phyloP scores from a whole-genome alignment of 306 rosid genomes.

The Trifolium fragiferum region DNA sequence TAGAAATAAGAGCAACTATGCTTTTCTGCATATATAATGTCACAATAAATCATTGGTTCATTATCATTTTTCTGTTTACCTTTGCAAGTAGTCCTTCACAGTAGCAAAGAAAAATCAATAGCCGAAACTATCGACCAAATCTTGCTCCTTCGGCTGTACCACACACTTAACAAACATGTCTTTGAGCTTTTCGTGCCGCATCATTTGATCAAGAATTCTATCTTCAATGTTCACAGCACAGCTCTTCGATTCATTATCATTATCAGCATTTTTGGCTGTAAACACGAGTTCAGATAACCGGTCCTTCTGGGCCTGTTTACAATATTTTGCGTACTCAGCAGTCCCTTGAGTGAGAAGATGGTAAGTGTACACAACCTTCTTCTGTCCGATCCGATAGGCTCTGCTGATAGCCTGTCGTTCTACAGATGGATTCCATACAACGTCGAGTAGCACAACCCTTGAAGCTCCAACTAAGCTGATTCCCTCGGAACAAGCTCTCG shows the following conservation, averaged over 20 bases:
- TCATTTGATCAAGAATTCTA: not conserved
- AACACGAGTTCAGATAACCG: constrained; percentile 47
- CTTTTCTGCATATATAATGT: not conserved
- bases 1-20: not conserved
- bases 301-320: constrained; percentile 45
- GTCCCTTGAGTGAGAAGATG: constrained; percentile 48
- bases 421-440: constrained; percentile 55
- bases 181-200: not conserved
- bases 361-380: constrained; percentile 45
- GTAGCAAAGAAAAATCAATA: not conserved
- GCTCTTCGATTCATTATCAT: constrained; percentile 13
- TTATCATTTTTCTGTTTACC: too few species aligned
- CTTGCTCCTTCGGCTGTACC: not conserved
- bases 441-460: constrained; percentile 53
- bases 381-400: constrained; percentile 53
- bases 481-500: constrained; percentile 52
- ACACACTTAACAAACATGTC: not conserved
- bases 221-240: not conserved
- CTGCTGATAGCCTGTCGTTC: constrained; percentile 54
- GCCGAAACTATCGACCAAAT: too few species aligned
- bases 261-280: not conserved
- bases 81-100: not conserved
- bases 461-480: constrained; percentile 55
- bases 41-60: not conserved
- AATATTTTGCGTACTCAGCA: constrained; percentile 35